Evolutionary conservation across 768 basidiomycete genomes (phyloP).

Genomic region (Russula foetens): DNA sequence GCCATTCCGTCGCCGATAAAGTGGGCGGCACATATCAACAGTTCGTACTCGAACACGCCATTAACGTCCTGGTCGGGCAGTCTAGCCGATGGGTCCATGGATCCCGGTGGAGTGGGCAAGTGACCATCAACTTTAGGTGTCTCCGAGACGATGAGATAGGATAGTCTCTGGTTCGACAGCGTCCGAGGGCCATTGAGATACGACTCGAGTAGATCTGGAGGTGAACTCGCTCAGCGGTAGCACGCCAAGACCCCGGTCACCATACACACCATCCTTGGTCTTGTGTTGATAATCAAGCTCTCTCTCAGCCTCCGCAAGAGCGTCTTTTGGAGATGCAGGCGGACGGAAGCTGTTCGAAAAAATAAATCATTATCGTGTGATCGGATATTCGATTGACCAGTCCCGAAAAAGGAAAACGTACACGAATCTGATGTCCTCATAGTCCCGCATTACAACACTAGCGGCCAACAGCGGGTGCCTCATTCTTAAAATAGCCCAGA

Average conservation of each 20-base stretch:
- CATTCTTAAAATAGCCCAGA: constrained; percentile 66
- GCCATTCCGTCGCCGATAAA: constrained; percentile 87
- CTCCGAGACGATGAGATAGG: constrained; percentile 51
- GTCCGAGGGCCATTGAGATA: constrained; percentile 77
- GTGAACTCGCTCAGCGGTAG: background rate
- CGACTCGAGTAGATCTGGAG: constrained; percentile 48
- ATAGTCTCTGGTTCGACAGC: constrained; percentile 56
- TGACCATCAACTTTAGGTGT: constrained; percentile 15
- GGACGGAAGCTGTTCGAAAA: constrained; percentile 28
- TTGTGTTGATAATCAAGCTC: constrained; percentile 44
- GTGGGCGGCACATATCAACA: constrained; percentile 71
- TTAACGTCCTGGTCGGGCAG: constrained; percentile 17
- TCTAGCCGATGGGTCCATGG: background rate
- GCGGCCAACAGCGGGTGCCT: constrained; percentile 70
- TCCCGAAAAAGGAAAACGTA: constrained; percentile 30
- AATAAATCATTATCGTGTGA: background rate
- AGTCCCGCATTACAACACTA: constrained; percentile 47
- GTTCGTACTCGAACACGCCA: constrained; percentile 37
- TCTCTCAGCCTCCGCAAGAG: constrained; percentile 39
- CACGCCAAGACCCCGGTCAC: background rate
- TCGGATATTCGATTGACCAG: background rate
- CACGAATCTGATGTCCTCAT: constrained; percentile 62
- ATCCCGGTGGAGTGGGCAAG: constrained; percentile 26
- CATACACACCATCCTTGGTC: constrained; percentile 44
- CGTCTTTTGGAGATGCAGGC: constrained; percentile 36